Base-by-base conservation (phyloP, 2,329 filamentous ascomycete species). In the Dactylonectria estremocensis region DNA sequence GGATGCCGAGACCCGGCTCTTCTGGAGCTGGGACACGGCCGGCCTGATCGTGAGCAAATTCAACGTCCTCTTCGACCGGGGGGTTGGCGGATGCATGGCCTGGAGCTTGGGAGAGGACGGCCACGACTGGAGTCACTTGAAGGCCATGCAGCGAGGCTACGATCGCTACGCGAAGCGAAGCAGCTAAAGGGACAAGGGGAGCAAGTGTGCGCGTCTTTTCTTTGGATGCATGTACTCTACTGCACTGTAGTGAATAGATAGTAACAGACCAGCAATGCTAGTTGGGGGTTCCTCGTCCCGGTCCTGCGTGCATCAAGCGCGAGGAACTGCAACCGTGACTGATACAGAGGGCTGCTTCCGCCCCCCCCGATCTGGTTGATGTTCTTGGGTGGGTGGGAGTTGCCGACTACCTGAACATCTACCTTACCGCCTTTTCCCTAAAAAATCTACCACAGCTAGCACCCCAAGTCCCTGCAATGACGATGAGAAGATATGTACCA, bases 21-120 rank as follows among this genome's bases (percentile, higher is more conserved):
- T 86, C 78, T 89, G 87, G 87, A 85, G 85, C 2, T 89, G 85
- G 84, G 87, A 89, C 61, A 88, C 84, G 1, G 77, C 84, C 0
- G 79, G 82, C 16, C 77, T 85, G 1, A 85, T 89, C 28, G 43
- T 72, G 1, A 67, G 77, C 48, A 89, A 89, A 77, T 85, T 88
- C 1, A 73, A 82, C 1, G 84, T 87, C 49, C 78, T 88, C 14
- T 71, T 75, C 24, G 75, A 77, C 18, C 80, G 81, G 64, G 77
- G 77, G 0, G 73, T 89, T 2, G 86, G 86, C 3, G 86, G 87
- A 3, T 82, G 86, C 9, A 84, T 89, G 79, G 85, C 84, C 0
- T 89, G 87, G 87, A 85, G 83, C 37, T 72, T 90, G 66, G 86
- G 81, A 1, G 83, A 87, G 71, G 87, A 89, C 59, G 82, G 78